Base-by-base conservation (phyloP, 2,329 filamentous ascomycete species). In the Fusarium longipes region DNA sequence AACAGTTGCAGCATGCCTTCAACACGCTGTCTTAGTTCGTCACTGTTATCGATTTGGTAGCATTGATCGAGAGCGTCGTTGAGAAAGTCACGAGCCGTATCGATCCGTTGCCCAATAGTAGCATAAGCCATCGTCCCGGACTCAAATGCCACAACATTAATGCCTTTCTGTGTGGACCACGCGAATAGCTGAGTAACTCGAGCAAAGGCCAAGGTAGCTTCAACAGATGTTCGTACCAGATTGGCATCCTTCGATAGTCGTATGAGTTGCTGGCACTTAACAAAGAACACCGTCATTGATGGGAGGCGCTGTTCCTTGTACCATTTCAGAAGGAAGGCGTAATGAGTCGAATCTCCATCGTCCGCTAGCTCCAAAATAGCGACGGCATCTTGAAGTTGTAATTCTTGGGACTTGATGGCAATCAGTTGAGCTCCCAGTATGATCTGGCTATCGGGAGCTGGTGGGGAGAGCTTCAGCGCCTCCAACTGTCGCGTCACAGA, bases 1-100 rank as follows among this genome's bases (percentile, higher is more conserved):
- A 82, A 66, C 3, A 82, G 45, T 3, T 24, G 24, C 3, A 56
- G 14, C 42, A 59, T 40, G 5, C 20, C 56, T 3, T 73, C 63
- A 0, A 76, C 17, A 1, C 22, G 22, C 18, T 52, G 17, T n/a
- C 14, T 5, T n/a, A 67, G 5, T 0, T 35, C 38, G 0, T 42
- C 35, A 5, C 27, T 18, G 6, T 55, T 5, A 1, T 2, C 5
- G 2, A 65, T 6, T 9, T n/a, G 11, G 2, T 4, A 24, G 5
- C 60, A 64, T 3, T 27, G 20, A 3, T 10, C 3, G 5, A 49
- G 2, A 2, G 63, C 71, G 11, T 47, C 9, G 2, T 29, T 8
- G 8, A 67, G 52, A 10, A 67, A 8, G 8, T 33, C n/a, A 9
- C 17, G 25, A 4, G 42, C 51, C 5, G 17, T 32, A 6, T 14